phyloP scores from a whole-genome alignment of 768 basidiomycete species.

The Terana coerulea region DNA sequence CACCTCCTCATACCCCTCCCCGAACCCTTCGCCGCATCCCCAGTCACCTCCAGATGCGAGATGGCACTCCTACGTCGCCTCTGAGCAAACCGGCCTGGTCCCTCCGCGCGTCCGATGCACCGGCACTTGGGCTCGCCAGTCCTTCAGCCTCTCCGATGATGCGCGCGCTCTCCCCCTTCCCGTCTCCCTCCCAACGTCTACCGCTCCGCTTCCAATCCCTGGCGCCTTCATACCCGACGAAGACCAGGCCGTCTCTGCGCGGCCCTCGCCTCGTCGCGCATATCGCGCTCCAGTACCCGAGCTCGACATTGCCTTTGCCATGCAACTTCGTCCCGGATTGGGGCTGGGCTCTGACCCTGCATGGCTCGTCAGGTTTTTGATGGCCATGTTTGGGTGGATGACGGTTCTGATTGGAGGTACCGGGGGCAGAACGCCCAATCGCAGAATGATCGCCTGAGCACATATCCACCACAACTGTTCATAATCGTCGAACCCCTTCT shows the following conservation, averaged over 20 bases:
- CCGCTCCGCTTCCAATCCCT: slow-evolving; percentile 18
- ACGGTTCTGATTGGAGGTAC: slow-evolving; percentile 41
- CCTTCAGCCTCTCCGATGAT: neutral
- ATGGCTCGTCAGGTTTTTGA: slow-evolving; percentile 76
- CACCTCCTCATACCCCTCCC: slow-evolving; percentile 12
- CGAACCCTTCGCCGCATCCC: slow-evolving; percentile 19
- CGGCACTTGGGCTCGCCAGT: slow-evolving; percentile 40
- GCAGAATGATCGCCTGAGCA: neutral
- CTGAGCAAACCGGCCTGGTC: slow-evolving; percentile 33
- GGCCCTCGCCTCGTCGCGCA: slow-evolving; percentile 11
- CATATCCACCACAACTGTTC: neutral
- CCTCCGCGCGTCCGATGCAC: slow-evolving; percentile 39
- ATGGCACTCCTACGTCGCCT: slow-evolving; percentile 14
- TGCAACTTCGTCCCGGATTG: slow-evolving; percentile 73
- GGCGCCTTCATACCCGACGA: slow-evolving; percentile 21
- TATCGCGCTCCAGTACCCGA: slow-evolving; percentile 28
- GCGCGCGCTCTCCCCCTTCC: slow-evolving; percentile 16
- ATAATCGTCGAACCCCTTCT: neutral
- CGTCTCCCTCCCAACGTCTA: slow-evolving; percentile 7
- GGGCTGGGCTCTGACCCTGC: slow-evolving; percentile 70
- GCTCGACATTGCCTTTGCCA: slow-evolving; percentile 66
- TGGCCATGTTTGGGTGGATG: slow-evolving; percentile 79
- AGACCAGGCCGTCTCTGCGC: slow-evolving; percentile 8
- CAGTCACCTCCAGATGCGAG: slow-evolving; percentile 21
- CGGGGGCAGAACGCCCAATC: neutral